Evolutionary conservation across 2,329 filamentous ascomycete species (phyloP), one percentile per base, ranked within the genome.

Genomic region (Ceratocystis ficicola): DNA sequence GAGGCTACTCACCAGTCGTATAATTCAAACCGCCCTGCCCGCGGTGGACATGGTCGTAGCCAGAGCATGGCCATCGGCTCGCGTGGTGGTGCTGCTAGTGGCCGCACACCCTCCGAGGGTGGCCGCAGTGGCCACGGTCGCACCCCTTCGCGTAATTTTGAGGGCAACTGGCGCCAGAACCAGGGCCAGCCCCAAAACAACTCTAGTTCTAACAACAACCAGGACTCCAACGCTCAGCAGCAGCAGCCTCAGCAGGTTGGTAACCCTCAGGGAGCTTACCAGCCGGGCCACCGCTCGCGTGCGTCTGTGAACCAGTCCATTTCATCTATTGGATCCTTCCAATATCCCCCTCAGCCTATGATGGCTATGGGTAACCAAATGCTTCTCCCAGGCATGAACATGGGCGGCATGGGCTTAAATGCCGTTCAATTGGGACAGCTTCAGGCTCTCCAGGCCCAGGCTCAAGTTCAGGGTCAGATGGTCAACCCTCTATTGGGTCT

Each of bases 121-220:
- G 64, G 64, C 15, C 86, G 87, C 71, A 89, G 88, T 52, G 87
- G 90, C 66, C 94, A 99, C 74, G 86, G 84, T 69, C 85, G 94
- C 69, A 87, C 86, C 41, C 84, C 84, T 10, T 99, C 94, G 28
- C 86, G 94, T 69, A 99, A 97, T 77, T 97, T 97, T 73, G 94
- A 99, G 71, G 87, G 92, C 72, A 99, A 99, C 77, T 99, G 94
- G 94, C 89, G 94, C 72, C 92, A 89, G 71, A 73, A 73, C 70
- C 80, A 82, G 70, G 81, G 81, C 72, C 86, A 90, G 76, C 5
- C 52, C 28, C 52, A 59, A 59, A 59, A 36, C 55, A 36, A 22
- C 25, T 32, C 17, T n/a, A 59, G 0, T 36, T 25, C 52, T 12
- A 59, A 59, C 62, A 64, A 20, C 46, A 41, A 41, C 46, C 65